phyloP scores from a whole-genome alignment of 164 flowering plant genomes.

The Chloranthus sessilifolius region DNA sequence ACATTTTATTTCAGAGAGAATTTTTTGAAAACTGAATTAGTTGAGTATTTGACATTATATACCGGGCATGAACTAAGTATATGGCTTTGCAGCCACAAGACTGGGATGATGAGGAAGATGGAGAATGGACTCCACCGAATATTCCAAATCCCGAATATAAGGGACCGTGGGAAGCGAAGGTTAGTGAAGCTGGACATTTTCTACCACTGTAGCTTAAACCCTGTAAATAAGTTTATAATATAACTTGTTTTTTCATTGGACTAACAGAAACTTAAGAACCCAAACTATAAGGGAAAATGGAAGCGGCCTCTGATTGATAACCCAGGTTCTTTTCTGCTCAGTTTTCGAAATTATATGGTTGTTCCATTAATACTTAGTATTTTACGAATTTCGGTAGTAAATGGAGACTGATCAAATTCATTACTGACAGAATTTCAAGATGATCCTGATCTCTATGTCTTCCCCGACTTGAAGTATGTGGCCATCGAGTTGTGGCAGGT shows the following conservation, averaged over 20 bases:
- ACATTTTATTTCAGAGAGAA: too few relatives aligned
- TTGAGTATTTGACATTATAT: background rate
- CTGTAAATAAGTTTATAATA: background rate
- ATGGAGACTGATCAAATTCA: background rate
- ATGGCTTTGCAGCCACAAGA: constrained; percentile 32
- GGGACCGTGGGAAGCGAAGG: constrained; percentile 59
- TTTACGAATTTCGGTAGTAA: background rate
- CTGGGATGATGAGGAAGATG: constrained; percentile 70
- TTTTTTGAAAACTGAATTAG: background rate
- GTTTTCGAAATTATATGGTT: background rate
- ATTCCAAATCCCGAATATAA: constrained; percentile 51
- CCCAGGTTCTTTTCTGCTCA: constrained; percentile 31
- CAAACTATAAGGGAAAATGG: constrained; percentile 60
- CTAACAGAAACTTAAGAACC: constrained; percentile 54
- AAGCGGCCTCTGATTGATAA: constrained; percentile 52
- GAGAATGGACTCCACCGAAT: constrained; percentile 46
- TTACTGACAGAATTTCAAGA: constrained; percentile 41
- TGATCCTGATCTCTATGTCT: constrained; percentile 54
- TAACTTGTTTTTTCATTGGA: constrained; percentile 2
- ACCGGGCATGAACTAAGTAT: background rate
- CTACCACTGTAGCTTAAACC: background rate
- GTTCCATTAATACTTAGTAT: background rate
- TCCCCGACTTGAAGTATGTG: constrained; percentile 41
- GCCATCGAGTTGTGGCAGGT: constrained; percentile 69
- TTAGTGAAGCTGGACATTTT: constrained; percentile 2